phyloP scores from a whole-genome alignment of 1,284 basidiomycete genomes.

The Leccinum fallax region DNA sequence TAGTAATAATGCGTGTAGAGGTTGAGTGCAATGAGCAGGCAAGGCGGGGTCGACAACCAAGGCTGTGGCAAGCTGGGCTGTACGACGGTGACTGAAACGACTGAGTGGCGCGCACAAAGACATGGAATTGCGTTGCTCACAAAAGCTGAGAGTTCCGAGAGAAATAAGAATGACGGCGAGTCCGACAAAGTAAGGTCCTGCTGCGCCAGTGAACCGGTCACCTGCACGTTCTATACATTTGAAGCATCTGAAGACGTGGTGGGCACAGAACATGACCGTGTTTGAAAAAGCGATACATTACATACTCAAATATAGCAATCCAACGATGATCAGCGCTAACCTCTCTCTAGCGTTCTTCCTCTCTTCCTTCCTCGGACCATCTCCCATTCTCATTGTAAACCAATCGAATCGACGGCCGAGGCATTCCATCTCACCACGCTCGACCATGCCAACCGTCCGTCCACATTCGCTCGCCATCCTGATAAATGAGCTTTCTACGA shows the following conservation, averaged over 20 bases:
- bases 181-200: conserved; percentile 87
- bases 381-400: conserved; percentile 48
- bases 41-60: conserved; percentile 63
- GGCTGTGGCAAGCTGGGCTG: conserved; percentile 55
- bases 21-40: conserved; percentile 77
- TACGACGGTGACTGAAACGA: conserved; percentile 69
- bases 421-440: conserved; percentile 42
- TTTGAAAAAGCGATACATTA: neutral
- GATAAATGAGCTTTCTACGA: conserved; percentile 51
- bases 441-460: conserved; percentile 47
- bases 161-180: conserved; percentile 76
- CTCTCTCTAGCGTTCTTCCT: conserved; percentile 40
- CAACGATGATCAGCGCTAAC: conserved; percentile 22
- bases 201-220: conserved; percentile 85
- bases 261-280: conserved; percentile 45
- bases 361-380: conserved; percentile 47
- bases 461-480: conserved; percentile 55
- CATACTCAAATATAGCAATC: conserved; percentile 9
- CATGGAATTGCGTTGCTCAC: conserved; percentile 50
- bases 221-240: conserved; percentile 75
- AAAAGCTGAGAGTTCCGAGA: conserved; percentile 77
- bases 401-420: conserved; percentile 55
- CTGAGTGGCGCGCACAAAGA: neutral
- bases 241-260: conserved; percentile 83
- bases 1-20: conserved; percentile 84